Conservation (phyloP, 768 basidiomycete genomes). For the Calocybe indica region DNA sequence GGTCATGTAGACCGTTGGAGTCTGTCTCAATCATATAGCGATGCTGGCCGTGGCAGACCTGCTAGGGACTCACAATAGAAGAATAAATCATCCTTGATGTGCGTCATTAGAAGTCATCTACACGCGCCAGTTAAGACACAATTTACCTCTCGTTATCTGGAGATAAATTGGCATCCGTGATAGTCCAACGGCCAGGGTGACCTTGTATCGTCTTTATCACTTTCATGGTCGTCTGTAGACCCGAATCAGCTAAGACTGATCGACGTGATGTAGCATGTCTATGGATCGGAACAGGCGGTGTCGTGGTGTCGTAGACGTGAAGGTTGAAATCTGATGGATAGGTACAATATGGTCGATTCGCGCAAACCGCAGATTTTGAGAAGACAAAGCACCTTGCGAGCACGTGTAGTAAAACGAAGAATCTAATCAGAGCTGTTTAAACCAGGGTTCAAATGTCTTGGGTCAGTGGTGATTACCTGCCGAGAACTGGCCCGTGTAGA, state of each 20-base stretch:
- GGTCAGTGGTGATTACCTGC: conserved; percentile 36
- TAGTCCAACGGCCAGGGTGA: conserved; percentile 79
- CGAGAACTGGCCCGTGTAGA: conserved; percentile 85
- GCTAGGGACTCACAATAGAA: conserved; percentile 56
- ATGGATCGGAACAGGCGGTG: conserved; percentile 27
- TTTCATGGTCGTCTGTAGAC: conserved; percentile 38
- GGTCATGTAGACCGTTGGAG: conserved; percentile 69
- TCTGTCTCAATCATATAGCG: conserved; percentile 33
- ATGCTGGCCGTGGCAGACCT: background rate
- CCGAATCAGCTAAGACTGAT: conserved; percentile 8
- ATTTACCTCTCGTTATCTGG: conserved; percentile 79
- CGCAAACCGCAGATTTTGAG: background rate
- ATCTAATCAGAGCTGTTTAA: conserved; percentile 34
- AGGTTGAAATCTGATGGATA: conserved; percentile 67
- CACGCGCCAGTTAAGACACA: conserved; percentile 4
- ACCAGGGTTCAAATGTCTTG: background rate
- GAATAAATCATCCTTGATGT: conserved; percentile 75
- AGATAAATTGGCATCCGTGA: conserved; percentile 91
- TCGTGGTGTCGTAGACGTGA: conserved; percentile 79
- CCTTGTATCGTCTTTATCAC: conserved; percentile 67
- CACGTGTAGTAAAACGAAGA: conserved; percentile 94
- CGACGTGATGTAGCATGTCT: background rate
- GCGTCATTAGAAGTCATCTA: background rate
- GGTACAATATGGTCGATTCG: background rate
- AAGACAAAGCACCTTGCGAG: conserved; percentile 54